Evolutionary conservation across 2,329 filamentous ascomycete genomes (phyloP), one percentile per base, ranked within the genome.

Genomic region (Diaporthe humulicola): DNA sequence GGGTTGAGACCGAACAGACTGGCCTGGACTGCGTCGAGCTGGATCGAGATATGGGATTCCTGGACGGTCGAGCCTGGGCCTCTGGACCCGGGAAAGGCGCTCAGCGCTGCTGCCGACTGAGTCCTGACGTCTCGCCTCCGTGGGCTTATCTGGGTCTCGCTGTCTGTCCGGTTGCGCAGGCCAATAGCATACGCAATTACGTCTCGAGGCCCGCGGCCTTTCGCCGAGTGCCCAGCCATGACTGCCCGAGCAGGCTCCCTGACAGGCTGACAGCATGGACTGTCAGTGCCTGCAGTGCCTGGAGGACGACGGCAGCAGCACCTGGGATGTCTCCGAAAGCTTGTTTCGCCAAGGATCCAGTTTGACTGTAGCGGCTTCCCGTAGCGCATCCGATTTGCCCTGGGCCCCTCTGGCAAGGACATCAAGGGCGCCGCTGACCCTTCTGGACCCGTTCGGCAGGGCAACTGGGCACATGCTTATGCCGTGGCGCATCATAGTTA

Each of bases 401-500:
- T 70, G 52, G 28, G 30, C 28, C 52, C 28, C 33, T 15, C n/a
- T 14, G 14, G 60, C 50, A 22, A 28, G 60, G 22, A 15, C 40
- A 10, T 33, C 40, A n/a, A 30, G 30, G 30, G 56, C 69, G 66
- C 48, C 8, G 22, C n/a, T 25, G 45, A n/a, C 40, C 33, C 30
- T 61, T 38, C 33, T 52, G 56, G 30, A 19, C 30, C 6, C 10
- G 33, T 36, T 36, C 33, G 5, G 33, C 33, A 36, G 9, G 5
- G 33, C 50, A 70, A 30, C 17, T 28, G 40, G 22, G 48, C 45
- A 56, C 45, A 40, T 25, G 48, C 42, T 12, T 40, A 15, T 25
- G 61, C 48, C 50, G 60, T 70, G 60, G 72, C 67, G 73, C 73
- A 69, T 64, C 73, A 50, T 61, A 38, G 52, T 69, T 36, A 72